Evolutionary conservation across 2,329 filamentous ascomycete species (phyloP), one percentile per base, ranked within the genome.

Genomic region (Phaeophleospora eucalypticola): DNA sequence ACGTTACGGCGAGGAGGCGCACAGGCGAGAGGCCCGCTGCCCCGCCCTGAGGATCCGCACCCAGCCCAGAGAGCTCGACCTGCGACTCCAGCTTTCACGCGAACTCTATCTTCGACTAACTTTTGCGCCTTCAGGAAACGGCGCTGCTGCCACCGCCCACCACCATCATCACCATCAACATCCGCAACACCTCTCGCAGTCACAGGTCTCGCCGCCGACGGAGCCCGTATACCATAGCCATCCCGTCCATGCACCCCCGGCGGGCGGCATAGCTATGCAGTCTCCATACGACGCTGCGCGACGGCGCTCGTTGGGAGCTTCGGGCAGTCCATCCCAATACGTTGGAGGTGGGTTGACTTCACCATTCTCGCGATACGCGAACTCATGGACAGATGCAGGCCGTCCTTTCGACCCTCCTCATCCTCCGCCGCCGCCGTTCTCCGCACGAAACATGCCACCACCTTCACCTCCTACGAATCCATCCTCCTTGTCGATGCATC

Each of bases 401-500:
- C 24, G 53, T 8, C 57, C 58, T 21, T 46, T 61, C 34, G 63
- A 66, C 34, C 57, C 56, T 18, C 67, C 68, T 29, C 6, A 29
- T 29, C 24, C 24, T 24, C 65, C 67, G 21, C 70, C 68, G 15
- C 66, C 68, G 18, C 66, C 69, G 19, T 75, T 70, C 58, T 55
- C 65, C 41, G 62, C 68, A 45, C 66, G 71, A 40, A 69, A 70
- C 41, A 76, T 76, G 73, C 71, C 71, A 20, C 69, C 69, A n/a
- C 73, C 73, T 3, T 74, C 72, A n/a, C 71, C 74, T 35, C 68
- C 72, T 8, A 69, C 72, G 38, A 56, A 70, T 70, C 52, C 68
- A 62, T 50, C 70, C 65, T 47, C 65, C 54, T 56, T 65, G 64
- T 47, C 70, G 62, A 45, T 64, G 36, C 55, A 58, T 29, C 65